Percentiles rank a stretch among this genome's conserved stretches.
phyloP scores from a whole-genome alignment of 345 rosid genomes.

The Syzygium oleosum region DNA sequence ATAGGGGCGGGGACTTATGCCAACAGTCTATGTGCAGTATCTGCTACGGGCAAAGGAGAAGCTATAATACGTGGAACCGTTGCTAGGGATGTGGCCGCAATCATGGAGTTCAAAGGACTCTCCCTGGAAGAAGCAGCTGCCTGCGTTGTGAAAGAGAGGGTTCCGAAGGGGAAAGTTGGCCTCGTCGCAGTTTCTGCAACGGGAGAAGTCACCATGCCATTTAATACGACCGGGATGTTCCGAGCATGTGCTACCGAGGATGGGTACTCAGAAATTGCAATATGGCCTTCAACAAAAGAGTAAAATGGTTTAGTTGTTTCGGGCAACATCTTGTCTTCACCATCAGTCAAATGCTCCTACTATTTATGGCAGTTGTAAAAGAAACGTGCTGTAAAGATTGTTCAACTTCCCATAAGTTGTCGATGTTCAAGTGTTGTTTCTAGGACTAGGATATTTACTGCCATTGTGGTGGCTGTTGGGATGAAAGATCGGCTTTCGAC shows the following conservation, averaged over 20 bases:
- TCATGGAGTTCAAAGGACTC: slow-evolving; percentile 84
- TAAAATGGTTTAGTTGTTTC: neutral
- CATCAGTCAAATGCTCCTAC: neutral
- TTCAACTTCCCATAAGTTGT: neutral
- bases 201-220: slow-evolving; percentile 87
- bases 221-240: slow-evolving; percentile 81
- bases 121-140: slow-evolving; percentile 78
- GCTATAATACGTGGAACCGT: slow-evolving; percentile 72
- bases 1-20: slow-evolving; percentile 95
- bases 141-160: slow-evolving; percentile 41
- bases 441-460: neutral
- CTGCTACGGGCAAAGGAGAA: slow-evolving; percentile 94
- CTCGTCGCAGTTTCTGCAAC: slow-evolving; percentile 78
- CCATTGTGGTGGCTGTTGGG: neutral
- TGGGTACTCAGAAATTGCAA: slow-evolving; percentile 58
- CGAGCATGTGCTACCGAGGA: slow-evolving; percentile 95
- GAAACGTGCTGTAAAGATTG: neutral
- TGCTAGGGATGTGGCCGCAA: slow-evolving; percentile 90
- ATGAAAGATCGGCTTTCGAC: neutral
- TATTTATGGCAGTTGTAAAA: neutral
- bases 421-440: neutral
- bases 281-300: slow-evolving; percentile 32
- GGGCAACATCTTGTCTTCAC: neutral
- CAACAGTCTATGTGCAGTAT: slow-evolving; percentile 75
- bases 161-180: slow-evolving; percentile 60